These are phyloP conservation scores for Salix purpurea DNA, from an alignment of 345 rosid species.

Conservation along the genomic window DNA sequence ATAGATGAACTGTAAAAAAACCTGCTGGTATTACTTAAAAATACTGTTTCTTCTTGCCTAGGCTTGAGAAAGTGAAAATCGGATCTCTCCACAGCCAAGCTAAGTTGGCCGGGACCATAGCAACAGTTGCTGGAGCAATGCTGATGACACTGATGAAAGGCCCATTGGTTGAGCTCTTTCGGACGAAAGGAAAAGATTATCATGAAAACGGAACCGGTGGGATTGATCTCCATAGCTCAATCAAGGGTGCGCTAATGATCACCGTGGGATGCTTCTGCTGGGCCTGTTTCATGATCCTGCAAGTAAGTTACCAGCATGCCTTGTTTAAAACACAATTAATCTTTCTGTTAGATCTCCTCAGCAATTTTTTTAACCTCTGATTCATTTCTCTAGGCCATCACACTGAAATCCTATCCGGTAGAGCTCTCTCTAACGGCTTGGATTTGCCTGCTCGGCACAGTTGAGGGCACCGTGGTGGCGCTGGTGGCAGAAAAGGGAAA, in stretches of 20 bases:
- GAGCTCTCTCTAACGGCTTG: constrained; percentile 82
- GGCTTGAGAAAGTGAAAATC: constrained; percentile 67
- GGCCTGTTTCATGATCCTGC: constrained; percentile 73
- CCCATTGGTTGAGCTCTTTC: constrained; percentile 43
- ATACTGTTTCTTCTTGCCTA: background rate
- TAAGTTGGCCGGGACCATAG: constrained; percentile 64
- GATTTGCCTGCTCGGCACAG: constrained; percentile 75
- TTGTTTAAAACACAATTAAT: background rate
- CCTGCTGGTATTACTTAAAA: background rate
- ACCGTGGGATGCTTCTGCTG: constrained; percentile 63
- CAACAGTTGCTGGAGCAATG: constrained; percentile 92
- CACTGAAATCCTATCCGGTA: constrained; percentile 56
- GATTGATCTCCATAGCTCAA: constrained; percentile 36
- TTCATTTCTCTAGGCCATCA: constrained; percentile 42
- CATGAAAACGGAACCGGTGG: constrained; percentile 36
- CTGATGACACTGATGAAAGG: constrained; percentile 80
- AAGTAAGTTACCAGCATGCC: constrained; percentile 31
- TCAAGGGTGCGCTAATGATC: constrained; percentile 65
- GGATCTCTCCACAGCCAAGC: constrained; percentile 48
- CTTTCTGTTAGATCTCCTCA: background rate
- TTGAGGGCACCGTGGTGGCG: constrained; percentile 52
- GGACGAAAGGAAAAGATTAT: constrained; percentile 41
- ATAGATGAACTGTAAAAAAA: too few species aligned
- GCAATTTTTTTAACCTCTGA: background rate
- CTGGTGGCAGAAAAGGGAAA: constrained; percentile 71